These are phyloP conservation scores for Pyrus bretschneideri DNA, from an alignment of 306 rosid genomes.

Conservation along the genomic window DNA sequence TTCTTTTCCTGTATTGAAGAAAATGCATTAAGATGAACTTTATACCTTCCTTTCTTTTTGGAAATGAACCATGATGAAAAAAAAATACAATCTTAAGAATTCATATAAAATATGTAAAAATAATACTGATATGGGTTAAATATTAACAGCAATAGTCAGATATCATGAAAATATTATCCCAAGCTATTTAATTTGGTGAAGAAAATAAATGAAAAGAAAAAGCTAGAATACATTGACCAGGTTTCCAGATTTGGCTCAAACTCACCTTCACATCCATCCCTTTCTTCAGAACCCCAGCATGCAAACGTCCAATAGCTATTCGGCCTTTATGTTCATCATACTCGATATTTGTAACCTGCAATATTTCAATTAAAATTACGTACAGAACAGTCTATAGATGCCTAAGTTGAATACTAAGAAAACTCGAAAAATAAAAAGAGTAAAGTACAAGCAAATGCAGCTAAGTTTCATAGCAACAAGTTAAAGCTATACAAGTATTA, in stretches of 20 bases:
- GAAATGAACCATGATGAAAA: background rate
- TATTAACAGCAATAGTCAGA: background rate
- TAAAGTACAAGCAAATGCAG: background rate
- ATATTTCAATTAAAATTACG: conserved; percentile 4
- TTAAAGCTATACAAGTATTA: background rate
- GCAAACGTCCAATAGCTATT: conserved; percentile 96
- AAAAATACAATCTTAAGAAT: background rate
- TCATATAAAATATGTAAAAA: background rate
- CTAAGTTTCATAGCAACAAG: background rate
- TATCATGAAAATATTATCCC: background rate
- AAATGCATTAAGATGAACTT: background rate
- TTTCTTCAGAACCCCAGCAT: conserved; percentile 67
- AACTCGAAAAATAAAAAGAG: background rate
- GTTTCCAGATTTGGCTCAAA: conserved; percentile 19
- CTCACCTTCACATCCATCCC: conserved; percentile 91
- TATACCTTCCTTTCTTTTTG: background rate
- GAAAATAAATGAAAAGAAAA: conserved; percentile 5
- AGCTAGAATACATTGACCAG: conserved; percentile 8
- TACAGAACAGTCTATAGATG: background rate
- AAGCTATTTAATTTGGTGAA: background rate
- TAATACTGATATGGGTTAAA: background rate
- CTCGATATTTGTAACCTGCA: conserved; percentile 77
- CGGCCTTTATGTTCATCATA: conserved; percentile 97
- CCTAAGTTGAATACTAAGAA: background rate
- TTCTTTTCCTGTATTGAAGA: background rate